A percentile compares a stretch with the other conserved stretches of the same genome.
These are phyloP conservation scores for Tolypocladium paradoxum DNA, from an alignment of 2,329 filamentous ascomycete species.

Conservation along the genomic window DNA sequence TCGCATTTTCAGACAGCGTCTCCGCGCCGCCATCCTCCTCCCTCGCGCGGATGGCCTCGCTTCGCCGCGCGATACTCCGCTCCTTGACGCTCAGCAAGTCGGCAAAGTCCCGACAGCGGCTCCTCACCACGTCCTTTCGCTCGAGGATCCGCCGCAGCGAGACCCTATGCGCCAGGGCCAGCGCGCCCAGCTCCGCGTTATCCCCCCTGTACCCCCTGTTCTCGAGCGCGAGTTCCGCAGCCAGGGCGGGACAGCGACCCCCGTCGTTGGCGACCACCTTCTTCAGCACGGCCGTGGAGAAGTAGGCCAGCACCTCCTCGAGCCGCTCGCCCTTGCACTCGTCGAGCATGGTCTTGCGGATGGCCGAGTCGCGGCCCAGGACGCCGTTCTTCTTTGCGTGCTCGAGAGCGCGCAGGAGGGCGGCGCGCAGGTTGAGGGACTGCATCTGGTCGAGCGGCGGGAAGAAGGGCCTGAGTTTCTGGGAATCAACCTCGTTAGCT, in stretches of 20 bases:
- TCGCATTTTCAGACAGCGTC: slow-evolving; percentile 29
- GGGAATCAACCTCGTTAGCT: slow-evolving; percentile 4
- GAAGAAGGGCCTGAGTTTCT: slow-evolving; percentile 87
- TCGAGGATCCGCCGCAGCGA: slow-evolving; percentile 50
- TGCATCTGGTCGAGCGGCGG: slow-evolving; percentile 84
- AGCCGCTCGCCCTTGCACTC: slow-evolving; percentile 89
- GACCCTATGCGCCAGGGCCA: slow-evolving; percentile 63
- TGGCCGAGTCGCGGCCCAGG: slow-evolving; percentile 65
- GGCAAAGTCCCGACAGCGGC: slow-evolving; percentile 52
- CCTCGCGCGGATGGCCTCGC: slow-evolving; percentile 31
- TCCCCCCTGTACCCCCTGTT: slow-evolving; percentile 45
- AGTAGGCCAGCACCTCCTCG: slow-evolving; percentile 72
- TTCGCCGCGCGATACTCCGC: slow-evolving; percentile 41
- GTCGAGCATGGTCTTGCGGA: slow-evolving; percentile 93
- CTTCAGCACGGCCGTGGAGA: slow-evolving; percentile 75
- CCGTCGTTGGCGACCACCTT: slow-evolving; percentile 43
- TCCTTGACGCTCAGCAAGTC: slow-evolving; percentile 55
- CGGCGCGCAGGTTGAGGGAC: slow-evolving; percentile 79
- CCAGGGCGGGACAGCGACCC: slow-evolving; percentile 33
- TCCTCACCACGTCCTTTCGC: slow-evolving; percentile 47
- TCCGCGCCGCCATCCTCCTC: slow-evolving; percentile 14
- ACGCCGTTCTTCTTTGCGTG: slow-evolving; percentile 80
- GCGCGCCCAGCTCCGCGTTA: slow-evolving; percentile 45
- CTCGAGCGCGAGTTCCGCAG: slow-evolving; percentile 46
- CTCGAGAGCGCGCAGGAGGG: slow-evolving; percentile 70